Percentiles rank a stretch among this genome's conserved stretches.
Conservation (phyloP, 1,139 yeast species). For the Casaregolazyma suthepensis region DNA sequence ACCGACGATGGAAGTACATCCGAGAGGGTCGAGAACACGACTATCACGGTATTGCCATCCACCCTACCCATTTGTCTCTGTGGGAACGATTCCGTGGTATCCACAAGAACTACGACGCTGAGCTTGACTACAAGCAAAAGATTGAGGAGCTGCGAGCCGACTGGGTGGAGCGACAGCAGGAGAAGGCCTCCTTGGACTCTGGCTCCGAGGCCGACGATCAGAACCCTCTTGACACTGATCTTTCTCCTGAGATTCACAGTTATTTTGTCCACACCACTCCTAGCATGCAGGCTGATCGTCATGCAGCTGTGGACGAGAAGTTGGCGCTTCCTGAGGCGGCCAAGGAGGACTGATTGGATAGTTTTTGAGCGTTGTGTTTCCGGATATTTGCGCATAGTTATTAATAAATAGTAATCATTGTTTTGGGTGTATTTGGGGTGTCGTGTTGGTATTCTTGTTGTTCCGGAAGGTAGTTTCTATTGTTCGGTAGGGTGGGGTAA, state of each 20-base stretch:
- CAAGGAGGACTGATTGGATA: conserved; percentile 1
- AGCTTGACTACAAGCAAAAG: conserved; percentile 34
- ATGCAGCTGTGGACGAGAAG: conserved; percentile 20
- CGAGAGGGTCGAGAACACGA: conserved; percentile 31
- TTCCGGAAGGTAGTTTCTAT: too few relatives aligned
- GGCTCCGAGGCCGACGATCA: conserved; percentile 20
- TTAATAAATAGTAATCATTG: not conserved
- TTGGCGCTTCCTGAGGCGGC: conserved; percentile 23
- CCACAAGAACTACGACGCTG: conserved; percentile 33
- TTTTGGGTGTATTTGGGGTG: not conserved
- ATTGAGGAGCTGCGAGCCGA: conserved; percentile 34
- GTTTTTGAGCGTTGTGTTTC: not conserved
- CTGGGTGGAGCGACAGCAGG: conserved; percentile 33
- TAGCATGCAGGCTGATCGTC: conserved; percentile 23
- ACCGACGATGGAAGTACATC: conserved; percentile 34
- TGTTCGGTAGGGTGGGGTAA: too few relatives aligned
- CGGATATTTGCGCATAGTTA: not conserved
- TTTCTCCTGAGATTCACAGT: conserved; percentile 27
- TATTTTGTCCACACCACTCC: conserved; percentile 34
- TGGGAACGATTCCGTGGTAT: conserved; percentile 35
- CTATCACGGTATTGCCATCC: conserved; percentile 36
- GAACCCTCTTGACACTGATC: conserved; percentile 16
- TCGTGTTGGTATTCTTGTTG: too few relatives aligned
- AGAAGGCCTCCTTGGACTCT: conserved; percentile 21
- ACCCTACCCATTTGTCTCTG: conserved; percentile 32